A percentile compares a stretch with the other conserved stretches of the same genome.
phyloP scores from a whole-genome alignment of 1,284 basidiomycete genomes.

The Retiboletus flavoniger region DNA sequence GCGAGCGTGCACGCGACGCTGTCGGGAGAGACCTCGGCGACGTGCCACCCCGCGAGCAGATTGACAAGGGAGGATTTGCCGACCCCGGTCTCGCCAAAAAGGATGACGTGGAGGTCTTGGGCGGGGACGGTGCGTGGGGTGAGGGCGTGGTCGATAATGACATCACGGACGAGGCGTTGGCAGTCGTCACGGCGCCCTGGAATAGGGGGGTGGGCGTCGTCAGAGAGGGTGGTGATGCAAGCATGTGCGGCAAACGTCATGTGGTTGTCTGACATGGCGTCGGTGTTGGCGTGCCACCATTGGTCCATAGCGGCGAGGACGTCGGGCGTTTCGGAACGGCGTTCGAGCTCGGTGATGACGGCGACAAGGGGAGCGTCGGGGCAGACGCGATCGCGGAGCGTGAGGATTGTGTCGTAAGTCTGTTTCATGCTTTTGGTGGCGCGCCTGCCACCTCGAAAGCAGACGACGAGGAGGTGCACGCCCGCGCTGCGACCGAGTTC shows the following conservation, averaged over 20 bases:
- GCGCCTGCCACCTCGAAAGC: slow-evolving; percentile 22
- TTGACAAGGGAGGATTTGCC: slow-evolving; percentile 33
- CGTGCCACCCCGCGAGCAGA: slow-evolving; percentile 28
- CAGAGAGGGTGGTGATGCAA: slow-evolving; percentile 24
- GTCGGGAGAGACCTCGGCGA: slow-evolving; percentile 28
- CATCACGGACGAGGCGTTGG: slow-evolving; percentile 24
- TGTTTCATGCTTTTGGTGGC: slow-evolving; percentile 24
- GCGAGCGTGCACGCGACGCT: slow-evolving; percentile 24
- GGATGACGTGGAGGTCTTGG: slow-evolving; percentile 27
- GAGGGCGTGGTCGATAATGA: slow-evolving; percentile 24
- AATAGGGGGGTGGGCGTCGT: slow-evolving; percentile 15
- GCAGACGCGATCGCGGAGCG: slow-evolving; percentile 15
- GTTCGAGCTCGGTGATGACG: slow-evolving; percentile 26
- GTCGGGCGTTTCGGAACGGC: slow-evolving; percentile 2
- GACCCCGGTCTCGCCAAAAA: slow-evolving; percentile 31
- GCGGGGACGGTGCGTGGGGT: slow-evolving; percentile 18
- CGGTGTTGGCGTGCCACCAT: slow-evolving; percentile 24
- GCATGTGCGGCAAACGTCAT: slow-evolving; percentile 22
- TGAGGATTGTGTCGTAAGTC: slow-evolving; percentile 21
- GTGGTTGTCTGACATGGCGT: slow-evolving; percentile 10
- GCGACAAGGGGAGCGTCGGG: slow-evolving; percentile 24
- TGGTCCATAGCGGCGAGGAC: slow-evolving; percentile 20
- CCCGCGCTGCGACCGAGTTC: slow-evolving; percentile 22
- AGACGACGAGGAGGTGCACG: slow-evolving; percentile 28
- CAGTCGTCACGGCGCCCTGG: slow-evolving; percentile 25